Base-by-base conservation (phyloP, 75 land plant genomes). In the Gnetum montanum region DNA sequence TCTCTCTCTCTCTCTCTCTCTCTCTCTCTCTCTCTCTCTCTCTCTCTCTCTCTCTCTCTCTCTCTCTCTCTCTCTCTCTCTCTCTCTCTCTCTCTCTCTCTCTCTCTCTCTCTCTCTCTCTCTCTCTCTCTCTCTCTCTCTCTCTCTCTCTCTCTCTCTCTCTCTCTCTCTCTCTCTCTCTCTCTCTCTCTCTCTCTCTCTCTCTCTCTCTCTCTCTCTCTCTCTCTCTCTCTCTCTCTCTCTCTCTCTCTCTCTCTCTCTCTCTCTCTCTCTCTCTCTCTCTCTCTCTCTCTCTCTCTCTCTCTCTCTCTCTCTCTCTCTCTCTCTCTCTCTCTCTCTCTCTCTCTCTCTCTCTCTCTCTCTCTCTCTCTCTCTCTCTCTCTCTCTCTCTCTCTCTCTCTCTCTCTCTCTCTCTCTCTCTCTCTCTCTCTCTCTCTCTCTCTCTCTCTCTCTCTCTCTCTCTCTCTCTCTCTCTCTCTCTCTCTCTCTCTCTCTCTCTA, bases 1-100 rank as follows among this genome's bases (percentile, higher is more conserved):
- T 43, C 45, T 43, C 45, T 43, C 45, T 43, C 45, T 43, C 45
- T 43, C 45, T 43, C 45, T 43, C 45, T 43, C 45, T 43, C 45
- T 43, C 45, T 43, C 45, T 43, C 45, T 43, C 45, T 43, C 45
- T 43, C 45, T 43, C 45, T 43, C 45, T 43, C 45, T 43, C 45
- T 43, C 45, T 43, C 37, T 35, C 37, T 13, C 45, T 43, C 45
- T 43, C 45, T 43, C 45, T 43, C 45, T 43, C 45, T 43, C 45
- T 43, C 45, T 43, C 45, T 43, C 45, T 43, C 45, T 43, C 45
- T 43, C 45, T 43, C 45, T 43, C 45, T 43, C 45, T 43, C 45
- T 43, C 45, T 43, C 45, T 43, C 45, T 43, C 45, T 43, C 45
- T 43, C 45, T 43, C 45, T 43, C 45, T 43, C 45, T 43, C 45